phyloP scores from a whole-genome alignment of 805 yeast species.

The Saccharomycopsis vini region DNA sequence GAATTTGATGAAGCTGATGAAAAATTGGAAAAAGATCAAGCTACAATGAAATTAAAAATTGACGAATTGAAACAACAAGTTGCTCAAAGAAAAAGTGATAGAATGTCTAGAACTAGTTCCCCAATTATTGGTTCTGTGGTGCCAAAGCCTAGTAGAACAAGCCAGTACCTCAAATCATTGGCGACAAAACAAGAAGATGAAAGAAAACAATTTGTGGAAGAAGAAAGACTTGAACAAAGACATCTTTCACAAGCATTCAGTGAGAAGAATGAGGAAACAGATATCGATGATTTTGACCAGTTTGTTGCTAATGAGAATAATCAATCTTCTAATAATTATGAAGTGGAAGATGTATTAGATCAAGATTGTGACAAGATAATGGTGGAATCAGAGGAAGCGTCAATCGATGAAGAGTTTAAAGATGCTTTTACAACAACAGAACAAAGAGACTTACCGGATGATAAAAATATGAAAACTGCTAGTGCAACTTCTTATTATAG shows the following conservation, averaged over 20 bases:
- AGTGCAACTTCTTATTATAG: background rate
- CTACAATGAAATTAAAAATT: conserved; percentile 4
- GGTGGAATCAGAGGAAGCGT: too few relatives aligned
- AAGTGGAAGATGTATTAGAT: too few relatives aligned
- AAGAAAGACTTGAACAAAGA: too few relatives aligned
- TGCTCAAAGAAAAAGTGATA: background rate
- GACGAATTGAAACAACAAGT: conserved; percentile 9
- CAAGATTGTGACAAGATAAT: too few relatives aligned
- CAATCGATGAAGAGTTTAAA: too few relatives aligned
- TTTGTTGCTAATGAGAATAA: too few relatives aligned
- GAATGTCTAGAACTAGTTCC: background rate
- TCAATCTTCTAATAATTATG: too few relatives aligned
- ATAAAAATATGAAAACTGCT: background rate
- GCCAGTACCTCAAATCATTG: conserved; percentile 5
- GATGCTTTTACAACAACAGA: too few relatives aligned
- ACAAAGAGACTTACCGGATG: too few relatives aligned
- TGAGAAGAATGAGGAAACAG: too few relatives aligned
- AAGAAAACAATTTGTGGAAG: background rate
- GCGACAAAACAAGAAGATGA: background rate
- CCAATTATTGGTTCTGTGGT: conserved; percentile 2
- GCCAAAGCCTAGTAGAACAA: conserved; percentile 8
- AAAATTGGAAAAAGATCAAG: background rate
- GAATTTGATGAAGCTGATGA: background rate
- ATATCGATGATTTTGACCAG: too few relatives aligned
- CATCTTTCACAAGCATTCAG: too few relatives aligned